phyloP scores from a whole-genome alignment of 768 basidiomycete genomes.

The Xerocomellus intermedius region DNA sequence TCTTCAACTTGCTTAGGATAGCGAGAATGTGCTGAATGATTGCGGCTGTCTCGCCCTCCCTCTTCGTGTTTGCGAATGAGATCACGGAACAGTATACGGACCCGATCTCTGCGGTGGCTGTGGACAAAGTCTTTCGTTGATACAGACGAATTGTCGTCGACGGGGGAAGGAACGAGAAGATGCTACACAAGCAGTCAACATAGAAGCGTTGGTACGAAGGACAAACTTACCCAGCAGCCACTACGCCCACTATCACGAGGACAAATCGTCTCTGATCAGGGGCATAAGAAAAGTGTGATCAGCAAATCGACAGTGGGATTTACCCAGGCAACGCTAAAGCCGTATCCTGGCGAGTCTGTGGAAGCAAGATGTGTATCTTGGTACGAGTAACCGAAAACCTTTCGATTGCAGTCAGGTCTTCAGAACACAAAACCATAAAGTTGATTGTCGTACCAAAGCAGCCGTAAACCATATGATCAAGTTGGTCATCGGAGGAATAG shows the following conservation, averaged over 20 bases:
- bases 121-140: conserved; percentile 67
- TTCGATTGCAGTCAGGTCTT: neutral
- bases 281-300: neutral
- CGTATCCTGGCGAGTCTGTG: conserved; percentile 55
- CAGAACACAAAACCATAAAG: neutral
- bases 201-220: neutral
- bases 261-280: conserved; percentile 57
- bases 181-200: conserved; percentile 34
- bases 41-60: conserved; percentile 47
- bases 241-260: conserved; percentile 70
- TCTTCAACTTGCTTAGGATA: conserved; percentile 68
- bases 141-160: conserved; percentile 72
- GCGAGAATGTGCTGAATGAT: conserved; percentile 70
- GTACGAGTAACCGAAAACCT: conserved; percentile 77
- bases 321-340: conserved; percentile 73
- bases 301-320: conserved; percentile 1
- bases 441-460: conserved; percentile 47
- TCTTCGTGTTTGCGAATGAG: conserved; percentile 61
- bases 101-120: conserved; percentile 66
- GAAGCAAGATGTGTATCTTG: conserved; percentile 50
- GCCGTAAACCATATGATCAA: conserved; percentile 66
- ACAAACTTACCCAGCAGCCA: conserved; percentile 66
- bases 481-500: conserved; percentile 69
- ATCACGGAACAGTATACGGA: conserved; percentile 74
- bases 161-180: conserved; percentile 72